Percentiles rank a stretch among this genome's conserved stretches.
These are phyloP conservation scores for Hemileccinum rubropunctum DNA, from an alignment of 768 basidiomycete species.

Conservation along the genomic window DNA sequence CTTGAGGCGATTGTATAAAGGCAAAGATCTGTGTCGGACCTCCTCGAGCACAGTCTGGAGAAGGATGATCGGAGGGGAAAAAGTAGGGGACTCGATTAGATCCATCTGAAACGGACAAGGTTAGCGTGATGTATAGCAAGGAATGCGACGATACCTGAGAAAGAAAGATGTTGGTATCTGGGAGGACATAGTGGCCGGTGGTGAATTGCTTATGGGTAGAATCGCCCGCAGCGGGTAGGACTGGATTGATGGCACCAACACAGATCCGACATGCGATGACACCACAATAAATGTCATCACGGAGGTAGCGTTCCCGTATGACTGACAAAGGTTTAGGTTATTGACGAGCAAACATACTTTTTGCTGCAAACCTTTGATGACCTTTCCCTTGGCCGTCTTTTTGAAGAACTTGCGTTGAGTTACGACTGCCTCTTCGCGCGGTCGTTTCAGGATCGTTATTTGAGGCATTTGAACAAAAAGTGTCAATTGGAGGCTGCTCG, in stretches of 20 bases:
- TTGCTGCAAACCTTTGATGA: slow-evolving; percentile 72
- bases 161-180: slow-evolving; percentile 94
- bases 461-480: slow-evolving; percentile 37
- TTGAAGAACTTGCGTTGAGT: slow-evolving; percentile 94
- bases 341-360: not conserved
- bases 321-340: slow-evolving; percentile 44
- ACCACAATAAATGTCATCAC: slow-evolving; percentile 90
- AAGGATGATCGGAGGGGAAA: slow-evolving; percentile 79
- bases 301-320: slow-evolving; percentile 88
- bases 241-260: slow-evolving; percentile 34
- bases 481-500: not conserved
- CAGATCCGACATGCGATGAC: slow-evolving; percentile 70
- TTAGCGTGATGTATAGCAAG: not conserved
- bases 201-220: slow-evolving; percentile 53
- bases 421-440: slow-evolving; percentile 64
- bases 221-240: slow-evolving; percentile 61
- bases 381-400: slow-evolving; percentile 91
- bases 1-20: slow-evolving; percentile 90
- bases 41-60: slow-evolving; percentile 96
- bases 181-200: slow-evolving; percentile 77
- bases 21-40: slow-evolving; percentile 91
- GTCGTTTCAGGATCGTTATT: slow-evolving; percentile 73
- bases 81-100: slow-evolving; percentile 75
- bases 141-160: slow-evolving; percentile 53
- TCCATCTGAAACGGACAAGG: slow-evolving; percentile 69